These are phyloP conservation scores for Camelina sativa DNA, from an alignment of 345 rosid species.

Conservation along the genomic window DNA sequence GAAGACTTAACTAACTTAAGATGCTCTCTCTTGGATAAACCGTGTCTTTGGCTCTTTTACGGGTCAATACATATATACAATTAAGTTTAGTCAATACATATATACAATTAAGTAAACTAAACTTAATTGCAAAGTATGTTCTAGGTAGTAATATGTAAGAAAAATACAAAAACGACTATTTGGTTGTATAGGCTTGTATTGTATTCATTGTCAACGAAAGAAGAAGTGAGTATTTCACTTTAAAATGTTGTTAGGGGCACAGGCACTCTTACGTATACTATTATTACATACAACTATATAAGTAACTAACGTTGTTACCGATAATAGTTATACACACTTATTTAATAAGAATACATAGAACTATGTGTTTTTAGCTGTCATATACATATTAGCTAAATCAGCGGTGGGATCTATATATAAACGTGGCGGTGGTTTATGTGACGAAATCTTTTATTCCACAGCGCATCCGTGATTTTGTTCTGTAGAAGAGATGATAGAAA, in stretches of 20 bases:
- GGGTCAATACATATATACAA: not conserved
- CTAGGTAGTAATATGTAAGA: not conserved
- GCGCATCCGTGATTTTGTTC: not conserved
- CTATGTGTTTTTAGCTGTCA: not conserved
- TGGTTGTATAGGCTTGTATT: not conserved
- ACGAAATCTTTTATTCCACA: not conserved
- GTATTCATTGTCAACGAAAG: not conserved
- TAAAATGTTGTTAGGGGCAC: not conserved
- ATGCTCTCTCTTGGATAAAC: not conserved
- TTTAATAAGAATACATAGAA: too few species aligned
- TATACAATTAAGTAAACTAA: not conserved
- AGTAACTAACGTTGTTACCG: too few species aligned
- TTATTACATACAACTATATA: too few species aligned
- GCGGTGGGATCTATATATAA: not conserved
- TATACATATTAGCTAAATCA: not conserved
- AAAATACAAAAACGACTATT: not conserved
- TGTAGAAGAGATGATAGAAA: not conserved
- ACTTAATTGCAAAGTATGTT: not conserved
- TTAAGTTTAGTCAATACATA: not conserved
- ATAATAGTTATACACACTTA: too few species aligned
- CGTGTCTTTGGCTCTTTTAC: constrained; percentile 3
- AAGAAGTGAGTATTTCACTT: not conserved
- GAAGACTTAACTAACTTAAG: not conserved
- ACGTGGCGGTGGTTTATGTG: not conserved
- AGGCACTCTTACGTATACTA: too few species aligned